A percentile compares a stretch with the other conserved stretches of the same genome.
Conservation (phyloP, 768 basidiomycete genomes). For the Suillus subaureus region DNA sequence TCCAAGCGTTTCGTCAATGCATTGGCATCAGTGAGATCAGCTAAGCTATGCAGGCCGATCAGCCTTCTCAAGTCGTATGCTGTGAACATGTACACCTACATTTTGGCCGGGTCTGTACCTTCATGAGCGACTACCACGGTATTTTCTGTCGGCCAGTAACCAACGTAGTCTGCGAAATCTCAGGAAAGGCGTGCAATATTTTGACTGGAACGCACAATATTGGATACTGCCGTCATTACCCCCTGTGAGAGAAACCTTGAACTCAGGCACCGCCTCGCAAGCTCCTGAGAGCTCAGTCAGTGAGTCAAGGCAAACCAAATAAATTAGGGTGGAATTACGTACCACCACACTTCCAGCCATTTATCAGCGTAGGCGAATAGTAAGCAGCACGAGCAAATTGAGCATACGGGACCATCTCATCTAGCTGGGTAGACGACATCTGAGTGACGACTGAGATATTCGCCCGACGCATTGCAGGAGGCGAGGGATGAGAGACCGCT, state of each 20-base stretch:
- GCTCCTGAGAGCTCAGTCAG: constrained; percentile 18
- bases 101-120: constrained; percentile 57
- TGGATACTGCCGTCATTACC: constrained; percentile 52
- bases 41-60: constrained; percentile 34
- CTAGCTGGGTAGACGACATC: constrained; percentile 34
- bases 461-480: constrained; percentile 4
- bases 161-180: constrained; percentile 48
- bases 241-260: constrained; percentile 38
- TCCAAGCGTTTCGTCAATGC: constrained; percentile 42
- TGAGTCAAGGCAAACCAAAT: background rate
- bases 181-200: background rate
- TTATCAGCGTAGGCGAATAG: constrained; percentile 40
- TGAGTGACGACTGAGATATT: constrained; percentile 19
- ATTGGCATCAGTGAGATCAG: constrained; percentile 52
- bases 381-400: constrained; percentile 60
- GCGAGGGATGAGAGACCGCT: constrained; percentile 8
- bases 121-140: constrained; percentile 63
- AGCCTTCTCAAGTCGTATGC: background rate
- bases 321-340: constrained; percentile 13
- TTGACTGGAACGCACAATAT: constrained; percentile 39
- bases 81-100: constrained; percentile 41
- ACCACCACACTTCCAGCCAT: constrained; percentile 50
- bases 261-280: constrained; percentile 45
- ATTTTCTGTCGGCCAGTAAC: constrained; percentile 52
- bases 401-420: constrained; percentile 45